Base-by-base conservation (phyloP, 495 filamentous ascomycete species). In the Hyaloscypha variabilis region DNA sequence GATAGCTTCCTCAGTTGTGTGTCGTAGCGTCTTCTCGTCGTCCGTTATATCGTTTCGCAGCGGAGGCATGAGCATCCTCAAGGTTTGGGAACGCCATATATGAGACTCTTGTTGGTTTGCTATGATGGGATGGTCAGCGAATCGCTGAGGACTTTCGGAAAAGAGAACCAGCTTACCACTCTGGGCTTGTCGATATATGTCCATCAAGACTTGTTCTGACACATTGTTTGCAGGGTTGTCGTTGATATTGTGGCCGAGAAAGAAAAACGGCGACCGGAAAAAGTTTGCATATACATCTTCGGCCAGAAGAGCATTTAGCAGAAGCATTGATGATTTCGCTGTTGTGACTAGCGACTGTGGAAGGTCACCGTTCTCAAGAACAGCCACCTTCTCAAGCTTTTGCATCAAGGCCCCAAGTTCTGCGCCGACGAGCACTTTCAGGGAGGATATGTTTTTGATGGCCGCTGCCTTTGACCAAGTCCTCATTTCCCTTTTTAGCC, bases 221-320 rank as follows among this genome's bases (percentile, higher is more conserved):
- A n/a, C n/a, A n/a, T n/a, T n/a, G n/a, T n/a, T n/a, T n/a, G 26
- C 14, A 26, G 13, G 14, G 1, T 5, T 8, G 8, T 63, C 2
- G 49, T 23, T 17, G 21, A 26, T 25, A 2, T 51, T 31, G 2
- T 42, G 30, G 6, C 28, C 42, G 25, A 62, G 39, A 30, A 63
- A 52, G 60, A 60, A 68, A 55, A 68, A 68, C 10, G 60, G 54
- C 14, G 19, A 31, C 11, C n/a, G 24, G 26, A 67, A 62, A 1
- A 67, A 34, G n/a, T 6, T 51, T 25, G n/a, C 51, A 29, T 62
- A 67, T 1, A 67, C 28, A 57, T 31, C 13, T 26, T 67, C 13
- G 8, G 66, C 24, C 11, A 68, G 66, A 10, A 68, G 60, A 11
- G 66, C 66, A 51, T 60, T 68, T 30, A 68, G 24, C 13, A 64